Evolutionary conservation across 2,329 filamentous ascomycete genomes (phyloP), one percentile per base, ranked within the genome.

Genomic region (Penicillium sp.): DNA sequence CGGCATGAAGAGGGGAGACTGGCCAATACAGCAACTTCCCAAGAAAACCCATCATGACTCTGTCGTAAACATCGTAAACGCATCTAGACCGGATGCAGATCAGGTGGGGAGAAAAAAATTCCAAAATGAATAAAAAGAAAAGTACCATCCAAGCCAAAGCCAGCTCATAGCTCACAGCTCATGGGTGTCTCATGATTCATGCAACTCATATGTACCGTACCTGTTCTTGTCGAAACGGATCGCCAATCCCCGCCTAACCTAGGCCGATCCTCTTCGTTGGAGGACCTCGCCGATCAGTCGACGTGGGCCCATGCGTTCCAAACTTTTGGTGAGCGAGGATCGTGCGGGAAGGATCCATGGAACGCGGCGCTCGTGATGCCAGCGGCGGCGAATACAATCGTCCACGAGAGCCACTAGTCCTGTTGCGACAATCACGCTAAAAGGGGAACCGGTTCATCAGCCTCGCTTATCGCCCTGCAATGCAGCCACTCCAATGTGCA

Each of bases 381-480:
- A 94, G 55, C 84, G 85, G 58, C 85, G 82, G 74, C 90, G 89
- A 79, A 97, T 96, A 77, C 87, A 90, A 75, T 97, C 91, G 69
- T 97, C 93, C 49, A 95, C 88, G 43, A 97, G 84, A 7, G 89
- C 85, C 65, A 96, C 86, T 63, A 97, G 83, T 23, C 93, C 93
- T n/a, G 92, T 94, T 45, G 92, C 85, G 59, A 97, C 83, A 60
- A 97, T 88, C 61, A 96, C 88, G 72, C 92, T 96, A 51, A 40
- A 52, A 29, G 40, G 6, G 18, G 29, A 49, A 49, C 15, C 11
- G 43, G 50, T 48, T 50, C 46, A 44, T 55, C 51, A 60, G 59
- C 50, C 53, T 55, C 49, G 51, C 43, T 47, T 47, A 14, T 53
- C 29, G 31, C 31, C 43, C 27, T 42, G 26, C 15, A 47, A 47